phyloP scores from a whole-genome alignment of 129 eudicot genomes.

The Escallonia herrerae region DNA sequence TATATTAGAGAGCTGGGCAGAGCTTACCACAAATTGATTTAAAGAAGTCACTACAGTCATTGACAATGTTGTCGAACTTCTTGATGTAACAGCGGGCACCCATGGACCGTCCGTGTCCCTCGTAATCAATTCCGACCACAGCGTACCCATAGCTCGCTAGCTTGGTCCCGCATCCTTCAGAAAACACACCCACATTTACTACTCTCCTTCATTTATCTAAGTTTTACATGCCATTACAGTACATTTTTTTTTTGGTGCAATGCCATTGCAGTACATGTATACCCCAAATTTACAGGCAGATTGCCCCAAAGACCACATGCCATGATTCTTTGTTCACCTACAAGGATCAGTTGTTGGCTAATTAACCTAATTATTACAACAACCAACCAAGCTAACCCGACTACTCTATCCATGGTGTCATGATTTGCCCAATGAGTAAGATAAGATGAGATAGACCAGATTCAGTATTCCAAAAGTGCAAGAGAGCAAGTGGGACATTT shows the following conservation, averaged over 20 bases:
- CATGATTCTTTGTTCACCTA: background rate
- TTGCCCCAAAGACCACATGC: background rate
- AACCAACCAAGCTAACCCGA: slow-evolving; percentile 22
- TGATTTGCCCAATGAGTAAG: background rate
- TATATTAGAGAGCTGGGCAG: background rate
- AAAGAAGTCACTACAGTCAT: slow-evolving; percentile 70
- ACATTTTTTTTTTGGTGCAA: too few species aligned
- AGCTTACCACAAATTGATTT: slow-evolving; percentile 69
- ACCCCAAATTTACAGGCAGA: too few species aligned
- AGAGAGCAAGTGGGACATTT: too few species aligned
- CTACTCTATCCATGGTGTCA: background rate
- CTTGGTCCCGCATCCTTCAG: slow-evolving; percentile 64
- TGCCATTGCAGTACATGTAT: too few species aligned
- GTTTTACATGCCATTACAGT: too few species aligned
- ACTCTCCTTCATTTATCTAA: too few species aligned
- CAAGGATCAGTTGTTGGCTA: slow-evolving; percentile 24
- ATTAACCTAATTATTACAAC: slow-evolving; percentile 21
- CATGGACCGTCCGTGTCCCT: slow-evolving; percentile 92
- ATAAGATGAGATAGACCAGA: background rate
- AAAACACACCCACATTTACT: background rate
- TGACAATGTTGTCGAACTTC: slow-evolving; percentile 68
- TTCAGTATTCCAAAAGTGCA: too few species aligned
- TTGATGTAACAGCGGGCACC: slow-evolving; percentile 98
- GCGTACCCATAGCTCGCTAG: slow-evolving; percentile 83
- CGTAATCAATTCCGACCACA: slow-evolving; percentile 88